Evolutionary conservation across 1,284 basidiomycete genomes (phyloP).

Genomic region (Takashimella tepidaria): DNA sequence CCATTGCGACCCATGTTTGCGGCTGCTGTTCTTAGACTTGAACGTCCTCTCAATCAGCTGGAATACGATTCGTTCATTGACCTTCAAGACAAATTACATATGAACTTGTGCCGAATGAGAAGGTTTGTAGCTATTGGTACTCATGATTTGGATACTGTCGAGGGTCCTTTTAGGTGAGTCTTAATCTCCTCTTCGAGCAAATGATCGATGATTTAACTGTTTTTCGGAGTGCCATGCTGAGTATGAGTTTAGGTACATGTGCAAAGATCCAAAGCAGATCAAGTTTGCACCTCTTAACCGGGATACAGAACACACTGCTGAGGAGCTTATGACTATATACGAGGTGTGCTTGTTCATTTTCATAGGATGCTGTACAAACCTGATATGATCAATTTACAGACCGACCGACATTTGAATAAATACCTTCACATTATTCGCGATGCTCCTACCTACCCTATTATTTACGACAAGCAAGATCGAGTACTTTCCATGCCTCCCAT

Average conservation of each 20-base stretch:
- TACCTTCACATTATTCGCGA: conserved; percentile 92
- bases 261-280: conserved; percentile 79
- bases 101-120: conserved; percentile 85
- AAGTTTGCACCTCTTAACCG: conserved; percentile 83
- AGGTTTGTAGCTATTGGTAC: conserved; percentile 96
- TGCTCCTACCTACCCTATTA: conserved; percentile 94
- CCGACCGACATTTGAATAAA: conserved; percentile 82
- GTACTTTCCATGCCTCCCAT: conserved; percentile 98
- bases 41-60: conserved; percentile 73
- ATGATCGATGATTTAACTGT: too few species aligned
- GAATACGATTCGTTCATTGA: conserved; percentile 98
- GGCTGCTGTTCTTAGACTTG: conserved; percentile 80
- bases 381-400: conserved; percentile 52
- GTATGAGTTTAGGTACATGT: conserved; percentile 69
- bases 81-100: conserved; percentile 95
- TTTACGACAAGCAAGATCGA: conserved; percentile 80
- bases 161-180: conserved; percentile 65
- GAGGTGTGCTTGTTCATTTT: conserved; percentile 57
- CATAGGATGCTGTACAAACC: background rate
- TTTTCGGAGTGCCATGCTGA: too few species aligned
- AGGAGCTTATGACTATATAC: conserved; percentile 82
- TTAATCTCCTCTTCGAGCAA: too few species aligned
- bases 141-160: conserved; percentile 88
- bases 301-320: conserved; percentile 65
- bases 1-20: conserved; percentile 87